Evolutionary conservation across 1,139 yeast species (phyloP), one percentile per base, ranked within the genome.

Genomic region (Geotrichum fermentans): DNA sequence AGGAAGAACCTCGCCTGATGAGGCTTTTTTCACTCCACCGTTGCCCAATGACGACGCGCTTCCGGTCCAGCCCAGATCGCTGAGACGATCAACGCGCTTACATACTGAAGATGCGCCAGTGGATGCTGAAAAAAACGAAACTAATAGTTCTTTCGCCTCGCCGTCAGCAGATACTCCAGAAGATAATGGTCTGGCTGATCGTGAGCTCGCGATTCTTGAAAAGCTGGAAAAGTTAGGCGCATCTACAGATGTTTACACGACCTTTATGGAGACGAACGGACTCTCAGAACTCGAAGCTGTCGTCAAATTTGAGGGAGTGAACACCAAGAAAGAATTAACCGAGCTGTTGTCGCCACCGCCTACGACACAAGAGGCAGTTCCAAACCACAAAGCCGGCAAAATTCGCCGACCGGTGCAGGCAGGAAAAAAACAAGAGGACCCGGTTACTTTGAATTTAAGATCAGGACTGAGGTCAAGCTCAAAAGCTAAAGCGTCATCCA

Each of bases 171-270:
- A 11, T 6, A 17, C 38, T 2, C 22, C 26, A 8, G 38, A 35
- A 35, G 38, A 21, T n/a, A 35, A 13, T 10, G n/a, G 11, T 10
- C 38, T 35, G 38, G 38, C 38, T 2, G 38, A 18, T 18, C 22
- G 38, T n/a, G 26, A 35, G 26, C 14, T 18, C 3, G 26, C 13
- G 2, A 10, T 35, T 3, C 22, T 18, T 8, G 38, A 18, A 7
- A 35, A 35, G 16, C 38, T 35, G 10, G 26, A 35, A 35, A 35
- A 35, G 24, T 13, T 35, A 17, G 38, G 38, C 3, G 38, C 38
- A 7, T 35, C 37, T 10, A 4, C 37, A 7, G 37, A 34, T 10
- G 20, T 34, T 4, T 34, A 10, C 20, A 34, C 20, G 4, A 34
- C 5, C n/a, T 34, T 17, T 17, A 16, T 17, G 22, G 37, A 34